Base-by-base conservation (phyloP, 345 rosid genomes). In the Trapa bicornis region DNA sequence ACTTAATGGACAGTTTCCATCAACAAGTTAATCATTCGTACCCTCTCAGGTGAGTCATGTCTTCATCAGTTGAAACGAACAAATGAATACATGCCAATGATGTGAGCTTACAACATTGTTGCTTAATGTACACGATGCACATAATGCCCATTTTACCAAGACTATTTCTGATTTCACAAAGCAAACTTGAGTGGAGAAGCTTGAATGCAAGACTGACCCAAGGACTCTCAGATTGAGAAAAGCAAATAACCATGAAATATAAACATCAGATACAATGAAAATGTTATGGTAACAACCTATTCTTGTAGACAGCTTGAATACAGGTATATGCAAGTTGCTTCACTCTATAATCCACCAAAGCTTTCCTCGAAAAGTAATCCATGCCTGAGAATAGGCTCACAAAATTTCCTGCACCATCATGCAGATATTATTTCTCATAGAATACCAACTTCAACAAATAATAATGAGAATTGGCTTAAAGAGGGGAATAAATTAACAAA, bases 311-410 rank as follows among this genome's bases (percentile, higher is more conserved):
- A 68, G 97, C 96, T 68, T 82, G 85, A 70, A 90, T 74, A 81
- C 92, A 93, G 61, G 78, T 70, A 72, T 84, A 83, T 57, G 85
- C 80, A 45, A 91, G 82, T 71, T 75, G 75, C 77, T 87, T 85
- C 80, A 94, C 87, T 72, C 93, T 87, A 76, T 79, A 85, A 68
- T 83, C 97, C 83, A 83, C 97, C 78, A 85, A 72, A 76, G 79
- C 74, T 69, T 37, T 74, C 65, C 78, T 75, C 32, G 78, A 62
- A 65, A 76, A 65, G 76, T 86, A 83, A 70, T 85, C 85, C 70
- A 48, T 48, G 67, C 91, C 87, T 42, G 83, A 79, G 77, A 94
- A 89, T 67, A 91, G 84, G 79, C 81, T 70, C 70, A 86, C 76
- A 38, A 80, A 48, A 75, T 87, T 83, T 71, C 95, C 99, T 94